phyloP scores from a whole-genome alignment of 1,139 yeast species.

The Geotrichum aggregatum region DNA sequence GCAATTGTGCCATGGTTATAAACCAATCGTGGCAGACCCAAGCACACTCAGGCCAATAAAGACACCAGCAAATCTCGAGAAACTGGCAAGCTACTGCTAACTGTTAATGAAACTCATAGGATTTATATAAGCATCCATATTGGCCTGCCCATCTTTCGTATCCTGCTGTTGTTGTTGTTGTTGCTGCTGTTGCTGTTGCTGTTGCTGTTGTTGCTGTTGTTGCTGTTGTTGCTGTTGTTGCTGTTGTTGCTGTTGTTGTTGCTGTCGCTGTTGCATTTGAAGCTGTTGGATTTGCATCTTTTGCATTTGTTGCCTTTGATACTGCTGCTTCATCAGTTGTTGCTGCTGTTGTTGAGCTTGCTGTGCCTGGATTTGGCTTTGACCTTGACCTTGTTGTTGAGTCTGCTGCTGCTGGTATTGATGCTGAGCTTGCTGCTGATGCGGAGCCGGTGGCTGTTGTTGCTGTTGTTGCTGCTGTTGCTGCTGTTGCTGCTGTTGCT shows the following conservation, averaged over 20 bases:
- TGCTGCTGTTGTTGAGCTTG: conserved; percentile 5
- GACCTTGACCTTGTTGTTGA: conserved; percentile 12
- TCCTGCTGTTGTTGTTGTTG: conserved; percentile 24
- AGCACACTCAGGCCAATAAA: no score
- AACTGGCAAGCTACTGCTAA: no score
- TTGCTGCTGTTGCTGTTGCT: conserved; percentile 26
- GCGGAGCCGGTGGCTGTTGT: conserved; percentile 22
- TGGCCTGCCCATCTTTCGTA: conserved; percentile 9
- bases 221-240: conserved; percentile 7
- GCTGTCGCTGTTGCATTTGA: conserved; percentile 12
- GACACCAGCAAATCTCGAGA: no score
- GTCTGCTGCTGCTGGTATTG: conserved; percentile 19
- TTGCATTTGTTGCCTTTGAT: conserved; percentile 1
- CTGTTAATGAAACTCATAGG: conserved; percentile 19
- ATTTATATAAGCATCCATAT: conserved; percentile 15
- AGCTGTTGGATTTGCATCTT: conserved; percentile 4
- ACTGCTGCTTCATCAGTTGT: not conserved
- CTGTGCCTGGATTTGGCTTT: conserved; percentile 13
- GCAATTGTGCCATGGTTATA: no score
- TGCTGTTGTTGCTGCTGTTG: conserved; percentile 23
- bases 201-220: conserved; percentile 26
- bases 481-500: no score
- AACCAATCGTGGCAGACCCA: no score
- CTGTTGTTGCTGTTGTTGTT: conserved; percentile 14
- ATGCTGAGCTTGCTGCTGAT: conserved; percentile 13